Conservation (phyloP, 352 stramenopile species). For the Pythium guiyangense region DNA sequence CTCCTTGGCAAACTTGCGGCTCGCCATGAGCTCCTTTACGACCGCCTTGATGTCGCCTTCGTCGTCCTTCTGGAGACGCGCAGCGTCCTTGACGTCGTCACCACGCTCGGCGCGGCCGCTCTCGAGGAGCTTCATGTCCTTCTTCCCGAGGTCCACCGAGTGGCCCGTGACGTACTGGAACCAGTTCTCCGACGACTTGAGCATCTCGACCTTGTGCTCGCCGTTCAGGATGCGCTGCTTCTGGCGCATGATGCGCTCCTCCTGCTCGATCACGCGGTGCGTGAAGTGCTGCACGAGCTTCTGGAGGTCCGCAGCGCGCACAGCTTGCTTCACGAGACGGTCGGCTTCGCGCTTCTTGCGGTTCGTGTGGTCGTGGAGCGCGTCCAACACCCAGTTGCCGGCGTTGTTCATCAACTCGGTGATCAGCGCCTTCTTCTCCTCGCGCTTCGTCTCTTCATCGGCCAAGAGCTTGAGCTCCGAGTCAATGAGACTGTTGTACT, state of each 20-base stretch:
- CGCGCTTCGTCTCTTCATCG: conserved; percentile 81
- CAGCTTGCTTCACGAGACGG: conserved; percentile 78
- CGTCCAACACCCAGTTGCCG: conserved; percentile 82
- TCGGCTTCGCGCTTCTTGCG: conserved; percentile 87
- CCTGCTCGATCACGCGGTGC: conserved; percentile 86
- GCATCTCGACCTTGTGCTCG: conserved; percentile 89
- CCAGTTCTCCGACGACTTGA: conserved; percentile 88
- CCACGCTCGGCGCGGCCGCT: conserved; percentile 49
- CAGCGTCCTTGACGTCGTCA: conserved; percentile 77
- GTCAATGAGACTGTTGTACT: conserved; percentile 70
- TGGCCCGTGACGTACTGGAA: conserved; percentile 85
- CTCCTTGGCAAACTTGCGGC: conserved; percentile 57
- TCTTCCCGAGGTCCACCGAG: conserved; percentile 69
- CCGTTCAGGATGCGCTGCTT: conserved; percentile 88
- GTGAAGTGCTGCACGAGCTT: conserved; percentile 88
- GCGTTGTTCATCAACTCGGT: conserved; percentile 85
- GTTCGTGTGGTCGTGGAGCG: conserved; percentile 79
- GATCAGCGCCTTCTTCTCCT: conserved; percentile 86
- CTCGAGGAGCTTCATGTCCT: conserved; percentile 83
- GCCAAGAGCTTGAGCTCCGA: conserved; percentile 69
- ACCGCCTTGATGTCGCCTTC: conserved; percentile 74
- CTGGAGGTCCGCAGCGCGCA: conserved; percentile 79
- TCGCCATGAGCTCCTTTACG: conserved; percentile 53
- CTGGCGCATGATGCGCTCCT: conserved; percentile 88
- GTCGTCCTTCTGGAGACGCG: conserved; percentile 82